A percentile compares a stretch with the other conserved stretches of the same genome.
These are phyloP conservation scores for Ophiocordyceps polyrhachis-furcata DNA, from an alignment of 2,329 filamentous ascomycete species.

Conservation along the genomic window DNA sequence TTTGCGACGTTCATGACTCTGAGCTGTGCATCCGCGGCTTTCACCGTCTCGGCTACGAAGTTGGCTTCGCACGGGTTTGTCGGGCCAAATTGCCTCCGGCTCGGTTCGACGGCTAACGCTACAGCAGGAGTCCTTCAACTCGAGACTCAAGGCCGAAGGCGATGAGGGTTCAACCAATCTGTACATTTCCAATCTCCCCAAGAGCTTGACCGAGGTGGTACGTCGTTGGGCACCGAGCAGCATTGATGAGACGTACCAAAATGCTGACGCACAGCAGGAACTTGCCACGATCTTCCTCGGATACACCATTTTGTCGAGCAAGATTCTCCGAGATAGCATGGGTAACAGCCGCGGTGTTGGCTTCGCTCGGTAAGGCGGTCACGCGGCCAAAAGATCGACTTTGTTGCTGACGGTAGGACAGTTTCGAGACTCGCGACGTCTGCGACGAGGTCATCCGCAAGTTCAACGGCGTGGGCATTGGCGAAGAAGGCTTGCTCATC, in stretches of 20 bases:
- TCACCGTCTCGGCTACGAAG: slow-evolving; percentile 86
- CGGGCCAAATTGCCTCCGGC: neutral
- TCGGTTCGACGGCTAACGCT: slow-evolving; percentile 8
- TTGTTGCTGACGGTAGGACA: slow-evolving; percentile 20
- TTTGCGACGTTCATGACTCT: slow-evolving; percentile 68
- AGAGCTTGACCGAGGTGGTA: slow-evolving; percentile 78
- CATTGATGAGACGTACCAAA: slow-evolving; percentile 2
- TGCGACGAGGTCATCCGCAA: slow-evolving; percentile 78
- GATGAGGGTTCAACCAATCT: slow-evolving; percentile 84
- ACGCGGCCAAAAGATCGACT: neutral
- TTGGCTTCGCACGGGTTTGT: slow-evolving; percentile 80
- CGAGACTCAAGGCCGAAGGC: slow-evolving; percentile 87
- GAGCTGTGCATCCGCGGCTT: slow-evolving; percentile 95
- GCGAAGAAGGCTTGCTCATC: slow-evolving; percentile 63
- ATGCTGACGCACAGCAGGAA: slow-evolving; percentile 27
- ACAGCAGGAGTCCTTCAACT: slow-evolving; percentile 83
- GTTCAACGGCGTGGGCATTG: slow-evolving; percentile 64
- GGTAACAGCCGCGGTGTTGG: slow-evolving; percentile 93
- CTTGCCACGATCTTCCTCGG: slow-evolving; percentile 61
- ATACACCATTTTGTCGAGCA: slow-evolving; percentile 76
- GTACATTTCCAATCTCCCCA: slow-evolving; percentile 93
- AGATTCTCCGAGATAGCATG: slow-evolving; percentile 81
- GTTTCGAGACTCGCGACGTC: slow-evolving; percentile 74
- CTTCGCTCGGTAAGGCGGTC: slow-evolving; percentile 65
- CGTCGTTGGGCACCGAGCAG: slow-evolving; percentile 13